Evolutionary conservation across 2,329 filamentous ascomycete species (phyloP).

Genomic region (Penicillium sclerotigenum): DNA sequence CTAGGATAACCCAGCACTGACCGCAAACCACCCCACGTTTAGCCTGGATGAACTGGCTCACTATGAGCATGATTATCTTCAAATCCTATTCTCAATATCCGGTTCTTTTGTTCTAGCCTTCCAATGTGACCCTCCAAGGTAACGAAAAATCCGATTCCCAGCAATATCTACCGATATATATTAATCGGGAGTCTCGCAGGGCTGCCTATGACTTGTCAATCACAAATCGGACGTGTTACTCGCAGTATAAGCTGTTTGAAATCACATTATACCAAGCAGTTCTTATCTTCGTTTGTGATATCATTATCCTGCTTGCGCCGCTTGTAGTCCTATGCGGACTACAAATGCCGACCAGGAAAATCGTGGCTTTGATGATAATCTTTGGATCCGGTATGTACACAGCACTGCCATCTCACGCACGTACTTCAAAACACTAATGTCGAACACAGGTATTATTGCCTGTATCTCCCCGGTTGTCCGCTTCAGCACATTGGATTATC

Average conservation of each 20-base stretch:
- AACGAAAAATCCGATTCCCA: background rate
- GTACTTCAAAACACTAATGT: background rate
- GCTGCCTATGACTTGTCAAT: slow-evolving; percentile 1
- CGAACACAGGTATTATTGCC: slow-evolving; percentile 12
- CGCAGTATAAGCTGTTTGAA: slow-evolving; percentile 6
- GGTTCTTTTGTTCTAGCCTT: slow-evolving; percentile 8
- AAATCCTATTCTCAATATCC: background rate
- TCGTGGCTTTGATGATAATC: slow-evolving; percentile 8
- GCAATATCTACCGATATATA: background rate
- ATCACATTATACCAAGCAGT: slow-evolving; percentile 8
- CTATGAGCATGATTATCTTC: slow-evolving; percentile 5
- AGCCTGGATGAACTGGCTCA: slow-evolving; percentile 9
- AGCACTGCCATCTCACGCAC: too few species aligned
- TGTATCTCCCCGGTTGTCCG: slow-evolving; percentile 20
- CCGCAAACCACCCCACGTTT: background rate
- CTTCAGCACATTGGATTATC: slow-evolving; percentile 17
- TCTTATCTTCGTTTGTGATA: slow-evolving; percentile 6
- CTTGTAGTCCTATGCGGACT: slow-evolving; percentile 1
- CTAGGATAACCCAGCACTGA: background rate
- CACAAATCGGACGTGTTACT: background rate
- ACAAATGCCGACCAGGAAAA: slow-evolving; percentile 4
- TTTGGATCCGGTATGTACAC: slow-evolving; percentile 8
- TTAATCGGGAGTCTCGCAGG: background rate
- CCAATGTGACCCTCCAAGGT: slow-evolving; percentile 8
- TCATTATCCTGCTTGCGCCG: slow-evolving; percentile 5